These are phyloP conservation scores for Macrophomina phaseolina DNA, from an alignment of 2,329 filamentous ascomycete species.

Conservation along the genomic window DNA sequence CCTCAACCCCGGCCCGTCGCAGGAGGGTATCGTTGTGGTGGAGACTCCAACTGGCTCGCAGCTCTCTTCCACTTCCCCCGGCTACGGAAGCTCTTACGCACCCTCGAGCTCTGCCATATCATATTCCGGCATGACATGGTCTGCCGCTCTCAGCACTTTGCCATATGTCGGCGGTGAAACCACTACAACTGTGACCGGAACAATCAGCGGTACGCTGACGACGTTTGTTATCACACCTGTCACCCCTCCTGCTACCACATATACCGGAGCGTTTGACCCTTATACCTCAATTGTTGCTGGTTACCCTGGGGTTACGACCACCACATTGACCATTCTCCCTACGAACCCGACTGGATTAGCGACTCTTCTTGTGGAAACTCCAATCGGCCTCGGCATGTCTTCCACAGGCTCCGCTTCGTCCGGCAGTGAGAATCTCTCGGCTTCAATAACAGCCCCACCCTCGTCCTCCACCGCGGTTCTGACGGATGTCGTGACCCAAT, in stretches of 20 bases:
- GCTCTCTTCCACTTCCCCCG: neutral
- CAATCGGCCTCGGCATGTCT: neutral
- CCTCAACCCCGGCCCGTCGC: neutral
- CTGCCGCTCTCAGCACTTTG: neutral
- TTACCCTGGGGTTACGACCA: neutral
- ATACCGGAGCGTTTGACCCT: neutral
- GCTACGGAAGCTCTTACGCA: neutral
- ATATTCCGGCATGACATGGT: neutral
- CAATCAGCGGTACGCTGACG: neutral
- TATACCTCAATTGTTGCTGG: neutral
- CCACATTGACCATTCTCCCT: constrained; percentile 2
- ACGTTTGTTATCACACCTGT: neutral
- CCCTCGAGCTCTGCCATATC: neutral
- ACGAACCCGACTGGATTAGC: neutral
- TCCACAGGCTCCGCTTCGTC: neutral
- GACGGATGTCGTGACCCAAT: neutral
- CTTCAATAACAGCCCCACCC: neutral
- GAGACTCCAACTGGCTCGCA: neutral
- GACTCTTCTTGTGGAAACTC: constrained; percentile 4
- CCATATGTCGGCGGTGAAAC: constrained; percentile 1
- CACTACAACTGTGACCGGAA: neutral
- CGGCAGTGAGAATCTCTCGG: neutral
- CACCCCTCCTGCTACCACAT: neutral
- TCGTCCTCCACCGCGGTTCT: neutral
- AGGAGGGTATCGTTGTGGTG: neutral